Conservation (phyloP, 169 alveolate genomes). For the Cryptosporidium andersoni region DNA sequence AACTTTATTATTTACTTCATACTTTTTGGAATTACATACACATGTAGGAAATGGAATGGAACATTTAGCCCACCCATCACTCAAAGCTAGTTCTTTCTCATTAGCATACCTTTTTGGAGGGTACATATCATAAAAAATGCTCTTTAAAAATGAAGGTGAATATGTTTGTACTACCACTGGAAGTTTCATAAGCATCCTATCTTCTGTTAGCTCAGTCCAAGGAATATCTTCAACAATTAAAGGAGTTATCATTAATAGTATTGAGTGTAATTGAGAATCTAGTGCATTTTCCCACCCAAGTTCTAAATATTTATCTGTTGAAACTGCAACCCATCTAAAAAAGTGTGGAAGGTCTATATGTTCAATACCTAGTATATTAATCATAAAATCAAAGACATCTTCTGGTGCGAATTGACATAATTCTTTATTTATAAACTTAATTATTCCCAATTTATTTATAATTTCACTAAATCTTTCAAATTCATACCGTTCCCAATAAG, state of each 20-base stretch:
- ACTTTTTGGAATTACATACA: not conserved
- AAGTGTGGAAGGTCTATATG: slow-evolving; percentile 3
- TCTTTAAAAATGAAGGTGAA: slow-evolving; percentile 67
- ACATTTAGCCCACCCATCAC: slow-evolving; percentile 33
- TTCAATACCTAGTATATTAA: slow-evolving; percentile 3
- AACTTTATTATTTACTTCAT: not conserved
- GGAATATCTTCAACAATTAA: slow-evolving; percentile 31
- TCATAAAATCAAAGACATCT: not conserved
- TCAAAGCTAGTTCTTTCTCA: slow-evolving; percentile 37
- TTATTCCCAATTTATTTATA: slow-evolving; percentile 15
- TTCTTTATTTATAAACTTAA: slow-evolving; percentile 16
- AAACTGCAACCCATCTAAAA: slow-evolving; percentile 29
- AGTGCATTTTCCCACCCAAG: slow-evolving; percentile 60
- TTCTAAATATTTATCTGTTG: slow-evolving; percentile 8
- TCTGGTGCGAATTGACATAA: not conserved
- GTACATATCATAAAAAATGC: slow-evolving; percentile 48
- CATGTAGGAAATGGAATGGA: not conserved
- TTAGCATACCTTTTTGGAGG: slow-evolving; percentile 65
- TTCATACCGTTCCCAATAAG: not conserved
- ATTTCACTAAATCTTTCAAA: slow-evolving; percentile 12
- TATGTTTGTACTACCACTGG: slow-evolving; percentile 65
- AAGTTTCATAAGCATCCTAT: slow-evolving; percentile 24
- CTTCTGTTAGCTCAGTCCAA: not conserved
- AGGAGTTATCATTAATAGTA: slow-evolving; percentile 49
- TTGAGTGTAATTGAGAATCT: slow-evolving; percentile 14